Percentiles rank a stretch among this genome's conserved stretches.
phyloP scores from a whole-genome alignment of 306 rosid species.

The Clitoria ternatea region DNA sequence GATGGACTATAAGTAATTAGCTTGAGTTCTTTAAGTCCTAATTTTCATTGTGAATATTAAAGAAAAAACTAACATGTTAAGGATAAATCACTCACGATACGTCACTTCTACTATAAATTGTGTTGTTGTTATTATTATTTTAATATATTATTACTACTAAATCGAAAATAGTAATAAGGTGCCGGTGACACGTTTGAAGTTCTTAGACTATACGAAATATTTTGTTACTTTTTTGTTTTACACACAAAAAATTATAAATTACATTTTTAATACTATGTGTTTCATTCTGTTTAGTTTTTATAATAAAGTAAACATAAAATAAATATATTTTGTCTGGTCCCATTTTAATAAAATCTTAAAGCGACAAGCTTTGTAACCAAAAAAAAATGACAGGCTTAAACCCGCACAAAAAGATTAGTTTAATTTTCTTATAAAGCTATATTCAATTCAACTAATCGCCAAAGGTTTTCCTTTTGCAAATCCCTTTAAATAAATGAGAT shows the following conservation, averaged over 20 bases:
- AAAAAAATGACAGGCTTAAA: not conserved
- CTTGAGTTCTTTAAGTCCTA: too few relatives aligned
- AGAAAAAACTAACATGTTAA: not conserved
- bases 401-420: not conserved
- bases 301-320: not conserved
- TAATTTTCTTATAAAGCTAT: not conserved
- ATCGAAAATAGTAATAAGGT: not conserved
- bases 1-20: too few relatives aligned
- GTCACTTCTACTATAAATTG: too few relatives aligned
- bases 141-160: not conserved
- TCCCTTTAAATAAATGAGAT: not conserved
- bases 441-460: not conserved
- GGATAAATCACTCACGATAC: not conserved
- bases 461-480: not conserved
- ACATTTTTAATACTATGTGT: not conserved
- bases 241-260: not conserved
- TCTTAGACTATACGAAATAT: too few relatives aligned
- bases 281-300: not conserved
- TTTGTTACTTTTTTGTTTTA: not conserved
- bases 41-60: too few relatives aligned
- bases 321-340: not conserved
- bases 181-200: not conserved
- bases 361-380: too few relatives aligned
- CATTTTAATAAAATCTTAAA: too few relatives aligned
- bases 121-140: too few relatives aligned